phyloP scores from a whole-genome alignment of 2,329 filamentous ascomycete species.

The Botryotinia calthae region DNA sequence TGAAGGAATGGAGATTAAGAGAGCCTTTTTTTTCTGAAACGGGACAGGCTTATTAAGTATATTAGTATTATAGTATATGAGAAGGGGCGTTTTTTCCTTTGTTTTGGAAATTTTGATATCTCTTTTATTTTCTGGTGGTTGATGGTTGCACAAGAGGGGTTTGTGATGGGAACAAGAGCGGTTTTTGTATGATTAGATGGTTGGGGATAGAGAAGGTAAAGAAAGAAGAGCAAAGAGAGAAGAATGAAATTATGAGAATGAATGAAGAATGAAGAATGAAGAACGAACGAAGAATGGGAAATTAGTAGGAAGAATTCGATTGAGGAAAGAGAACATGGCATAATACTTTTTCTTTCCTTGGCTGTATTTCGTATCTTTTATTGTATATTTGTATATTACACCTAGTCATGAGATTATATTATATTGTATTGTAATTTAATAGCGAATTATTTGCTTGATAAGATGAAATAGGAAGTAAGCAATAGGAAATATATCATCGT shows the following conservation, averaged over 20 bases:
- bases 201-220: neutral
- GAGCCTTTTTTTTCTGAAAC: neutral
- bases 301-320: neutral
- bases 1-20: neutral
- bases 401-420: neutral
- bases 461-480: too few species aligned
- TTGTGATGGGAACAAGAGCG: neutral
- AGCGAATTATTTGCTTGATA: neutral
- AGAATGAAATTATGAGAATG: neutral
- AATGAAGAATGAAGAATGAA: neutral
- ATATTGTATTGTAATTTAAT: neutral
- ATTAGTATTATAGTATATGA: neutral
- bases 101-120: neutral
- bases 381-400: neutral
- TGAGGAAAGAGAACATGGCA: neutral
- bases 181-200: neutral
- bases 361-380: neutral
- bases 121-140: neutral
- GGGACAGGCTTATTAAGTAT: neutral
- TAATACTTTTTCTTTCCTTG: neutral
- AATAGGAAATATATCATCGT: too few species aligned
- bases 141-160: neutral
- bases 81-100: neutral
- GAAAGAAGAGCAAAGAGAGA: neutral
- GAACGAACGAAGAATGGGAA: neutral